Evolutionary conservation across 2,329 filamentous ascomycete species (phyloP), one percentile per base, ranked within the genome.

Genomic region (Delphinella strobiligena): DNA sequence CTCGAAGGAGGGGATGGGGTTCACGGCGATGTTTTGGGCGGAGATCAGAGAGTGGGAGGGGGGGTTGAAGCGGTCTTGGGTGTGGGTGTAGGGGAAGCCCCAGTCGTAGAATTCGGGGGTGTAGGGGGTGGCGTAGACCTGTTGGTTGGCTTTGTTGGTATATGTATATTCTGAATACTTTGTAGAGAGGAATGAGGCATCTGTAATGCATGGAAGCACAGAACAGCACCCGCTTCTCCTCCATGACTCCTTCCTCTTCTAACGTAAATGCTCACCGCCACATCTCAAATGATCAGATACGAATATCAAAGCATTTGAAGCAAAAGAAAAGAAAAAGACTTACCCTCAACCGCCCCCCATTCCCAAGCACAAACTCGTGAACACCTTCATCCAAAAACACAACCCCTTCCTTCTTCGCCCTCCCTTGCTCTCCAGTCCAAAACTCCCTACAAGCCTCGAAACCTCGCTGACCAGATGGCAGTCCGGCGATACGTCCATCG

Each of bases 91-190:
- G 2, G 64, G 63, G 49, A 78, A 78, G 3, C 68, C 74, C 68
- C 66, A 73, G 44, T 63, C 48, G 47, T 59, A 68, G 53, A 75
- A 77, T 42, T 71, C 70, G 1, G 75, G 74, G 44, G 69, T 68
- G 45, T 69, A 76, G 0, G 67, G 64, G 5, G 62, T 68, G 4
- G 72, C 66, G 45, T 74, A 78, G 16, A 77, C 53, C 4, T 46
- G 31, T 27, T 5, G 7, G 19, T 14, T 11, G 14, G 4, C 7
- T 34, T 31, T 29, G 19, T n/a, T n/a, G 18, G 22, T 7, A 12
- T 7, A 27, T 7, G 22, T 7, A 27, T 12, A 7, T 12, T 27
- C n/a, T n/a, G n/a, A n/a, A n/a, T n/a, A n/a, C n/a, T n/a, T n/a
- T n/a, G n/a, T n/a, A n/a, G n/a, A n/a, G n/a, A n/a, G n/a, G n/a